Base-by-base conservation (phyloP, 2,329 filamentous ascomycete genomes). In the Fonsecaea multimorphosa region DNA sequence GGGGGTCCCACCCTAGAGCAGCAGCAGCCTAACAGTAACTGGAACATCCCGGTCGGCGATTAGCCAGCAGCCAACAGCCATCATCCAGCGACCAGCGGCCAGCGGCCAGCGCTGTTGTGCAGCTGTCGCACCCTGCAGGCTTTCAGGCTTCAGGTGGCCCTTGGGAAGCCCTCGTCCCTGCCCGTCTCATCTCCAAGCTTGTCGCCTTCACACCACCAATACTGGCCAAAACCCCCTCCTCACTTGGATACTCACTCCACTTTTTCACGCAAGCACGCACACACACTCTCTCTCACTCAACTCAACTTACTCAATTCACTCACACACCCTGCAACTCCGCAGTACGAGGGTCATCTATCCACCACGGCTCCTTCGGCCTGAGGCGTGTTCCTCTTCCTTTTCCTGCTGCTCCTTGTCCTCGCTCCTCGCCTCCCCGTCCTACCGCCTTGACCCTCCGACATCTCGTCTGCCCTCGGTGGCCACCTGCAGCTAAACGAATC, bases 401-500 rank as follows among this genome's bases (percentile, higher is more conserved):
- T 22, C 19, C 29, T 51, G 22, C 31, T n/a, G 52, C 51, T 27
- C 40, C 52, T 34, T 9, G 11, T 51, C 16, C 51, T 40, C n/a
- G 14, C 24, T 29, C 31, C 40, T 51, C 44, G 36, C 22, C 27
- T 46, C 54, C 54, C 31, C 36, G 61, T 58, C 52, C 29, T 52
- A 19, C 40, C 38, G 55, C 34, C 36, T 12, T 40, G 55, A 44
- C 22, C 40, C 55, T 29, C 54, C 36, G n/a, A 44, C 54, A 36
- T 58, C 38, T 58, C 27, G 54, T 53, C 53, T 46, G 53, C 34
- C 49, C 55, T 24, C 44, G 32, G 8, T 52, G 32, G 32, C 44
- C 38, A 51, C 52, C 51, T 66, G 60, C 64, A 66, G 62, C 64
- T 63, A 66, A 59, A 49, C 58, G 49, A 63, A 63, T 58, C 38